A percentile compares a stretch with the other conserved stretches of the same genome.
phyloP scores from a whole-genome alignment of 345 rosid species.

The Sonneratia caseolaris region DNA sequence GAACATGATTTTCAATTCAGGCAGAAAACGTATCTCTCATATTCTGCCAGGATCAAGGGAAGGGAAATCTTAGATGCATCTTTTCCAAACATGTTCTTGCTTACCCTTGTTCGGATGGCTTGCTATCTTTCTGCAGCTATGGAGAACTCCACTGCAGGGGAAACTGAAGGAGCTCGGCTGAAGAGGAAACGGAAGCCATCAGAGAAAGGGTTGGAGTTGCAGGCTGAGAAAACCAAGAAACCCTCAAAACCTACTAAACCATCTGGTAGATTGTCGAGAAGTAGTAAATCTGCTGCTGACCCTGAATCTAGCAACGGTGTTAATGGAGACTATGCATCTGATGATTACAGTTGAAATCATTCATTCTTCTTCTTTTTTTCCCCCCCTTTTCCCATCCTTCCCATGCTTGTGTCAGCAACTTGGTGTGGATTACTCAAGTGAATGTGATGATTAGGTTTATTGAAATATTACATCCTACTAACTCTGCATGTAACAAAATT shows the following conservation, averaged over 20 bases:
- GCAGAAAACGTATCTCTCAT: neutral
- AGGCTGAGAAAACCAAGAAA: constrained; percentile 79
- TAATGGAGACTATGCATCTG: constrained; percentile 42
- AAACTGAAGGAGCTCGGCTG: constrained; percentile 57
- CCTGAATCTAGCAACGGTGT: constrained; percentile 42
- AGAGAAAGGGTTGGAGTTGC: constrained; percentile 90
- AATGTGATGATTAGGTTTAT: neutral
- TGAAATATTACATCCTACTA: neutral
- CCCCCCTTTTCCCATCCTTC: neutral
- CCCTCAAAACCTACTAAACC: constrained; percentile 47
- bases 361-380: constrained; percentile 1
- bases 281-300: constrained; percentile 45
- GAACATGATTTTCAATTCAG: neutral
- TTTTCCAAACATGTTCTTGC: neutral
- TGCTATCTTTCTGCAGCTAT: constrained; percentile 5
- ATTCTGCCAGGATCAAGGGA: neutral
- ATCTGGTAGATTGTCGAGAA: constrained; percentile 49
- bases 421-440: neutral
- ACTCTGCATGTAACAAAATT: neutral
- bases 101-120: neutral
- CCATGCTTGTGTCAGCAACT: neutral
- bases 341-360: constrained; percentile 12
- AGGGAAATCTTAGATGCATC: neutral
- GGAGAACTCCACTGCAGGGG: constrained; percentile 42
- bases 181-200: constrained; percentile 88